phyloP scores from a whole-genome alignment of 2,329 filamentous ascomycete species.

The Bipolaris victoriae region DNA sequence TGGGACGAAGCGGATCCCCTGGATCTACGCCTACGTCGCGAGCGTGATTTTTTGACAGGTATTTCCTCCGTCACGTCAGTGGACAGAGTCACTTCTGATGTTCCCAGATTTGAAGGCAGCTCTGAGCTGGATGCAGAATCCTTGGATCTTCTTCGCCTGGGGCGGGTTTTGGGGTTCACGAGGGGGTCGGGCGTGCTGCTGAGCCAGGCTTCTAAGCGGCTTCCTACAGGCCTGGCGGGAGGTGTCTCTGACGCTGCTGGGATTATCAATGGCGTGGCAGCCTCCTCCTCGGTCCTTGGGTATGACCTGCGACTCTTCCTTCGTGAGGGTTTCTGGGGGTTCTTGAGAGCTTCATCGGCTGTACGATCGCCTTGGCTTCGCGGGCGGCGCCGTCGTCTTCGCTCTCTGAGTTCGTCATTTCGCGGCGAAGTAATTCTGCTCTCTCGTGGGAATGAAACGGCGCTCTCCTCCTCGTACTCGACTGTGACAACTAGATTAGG shows the following conservation, averaged over 20 bases:
- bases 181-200: conserved; percentile 63
- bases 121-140: conserved; percentile 41
- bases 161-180: conserved; percentile 53
- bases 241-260: conserved; percentile 40
- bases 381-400: conserved; percentile 36
- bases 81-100: conserved; percentile 35
- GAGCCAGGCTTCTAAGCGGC: conserved; percentile 68
- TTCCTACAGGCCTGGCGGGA: conserved; percentile 53
- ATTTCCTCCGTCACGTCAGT: conserved; percentile 31
- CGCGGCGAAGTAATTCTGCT: conserved; percentile 19
- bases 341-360: conserved; percentile 33
- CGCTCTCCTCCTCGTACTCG: conserved; percentile 37
- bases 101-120: conserved; percentile 30
- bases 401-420: conserved; percentile 37
- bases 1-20: conserved; percentile 38
- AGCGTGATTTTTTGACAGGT: conserved; percentile 34
- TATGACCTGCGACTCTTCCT: conserved; percentile 36
- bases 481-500: conserved; percentile 34
- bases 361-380: conserved; percentile 34
- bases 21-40: conserved; percentile 39
- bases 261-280: conserved; percentile 24
- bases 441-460: conserved; percentile 19
- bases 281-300: conserved; percentile 32
- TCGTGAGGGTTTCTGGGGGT: conserved; percentile 25
- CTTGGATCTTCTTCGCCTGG: conserved; percentile 36